Percentiles rank a stretch among this genome's conserved stretches.
These are phyloP conservation scores for Lithospermum erythrorhizon DNA, from an alignment of 257 asterid genomes.

Conservation along the genomic window DNA sequence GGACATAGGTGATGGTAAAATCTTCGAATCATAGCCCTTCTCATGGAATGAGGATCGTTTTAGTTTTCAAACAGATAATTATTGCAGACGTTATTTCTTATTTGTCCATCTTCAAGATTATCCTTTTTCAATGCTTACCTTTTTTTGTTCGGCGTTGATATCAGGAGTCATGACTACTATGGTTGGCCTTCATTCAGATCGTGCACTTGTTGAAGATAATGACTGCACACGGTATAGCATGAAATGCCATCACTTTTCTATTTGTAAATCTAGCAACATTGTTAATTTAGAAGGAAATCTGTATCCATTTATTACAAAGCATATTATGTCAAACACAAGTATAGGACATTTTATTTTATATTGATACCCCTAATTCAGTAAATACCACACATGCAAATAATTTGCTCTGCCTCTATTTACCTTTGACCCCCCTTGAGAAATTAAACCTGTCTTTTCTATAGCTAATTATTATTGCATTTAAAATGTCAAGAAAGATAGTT, in stretches of 20 bases:
- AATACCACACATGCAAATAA: not conserved
- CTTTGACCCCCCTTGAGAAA: not conserved
- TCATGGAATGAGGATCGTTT: not conserved
- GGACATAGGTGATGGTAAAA: too few relatives aligned
- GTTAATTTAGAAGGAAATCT: not conserved
- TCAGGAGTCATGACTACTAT: constrained; percentile 67
- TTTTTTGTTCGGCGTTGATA: not conserved
- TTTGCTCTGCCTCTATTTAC: not conserved
- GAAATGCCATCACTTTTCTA: not conserved
- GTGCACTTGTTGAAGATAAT: constrained; percentile 68
- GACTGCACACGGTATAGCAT: constrained; percentile 52
- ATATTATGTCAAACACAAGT: not conserved
- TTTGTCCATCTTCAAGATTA: not conserved
- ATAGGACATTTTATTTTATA: too few relatives aligned
- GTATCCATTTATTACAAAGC: not conserved
- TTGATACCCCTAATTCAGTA: too few relatives aligned
- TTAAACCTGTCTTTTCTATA: too few relatives aligned
- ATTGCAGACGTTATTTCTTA: not conserved
- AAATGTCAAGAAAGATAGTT: not conserved
- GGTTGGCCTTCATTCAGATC: constrained; percentile 95
- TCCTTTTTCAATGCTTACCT: not conserved
- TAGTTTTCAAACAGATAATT: not conserved
- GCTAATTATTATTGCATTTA: not conserved
- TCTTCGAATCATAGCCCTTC: too few relatives aligned
- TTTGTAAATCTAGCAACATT: not conserved